Conservation (phyloP, 2,329 filamentous ascomycete species). For the Alternaria gaisen region DNA sequence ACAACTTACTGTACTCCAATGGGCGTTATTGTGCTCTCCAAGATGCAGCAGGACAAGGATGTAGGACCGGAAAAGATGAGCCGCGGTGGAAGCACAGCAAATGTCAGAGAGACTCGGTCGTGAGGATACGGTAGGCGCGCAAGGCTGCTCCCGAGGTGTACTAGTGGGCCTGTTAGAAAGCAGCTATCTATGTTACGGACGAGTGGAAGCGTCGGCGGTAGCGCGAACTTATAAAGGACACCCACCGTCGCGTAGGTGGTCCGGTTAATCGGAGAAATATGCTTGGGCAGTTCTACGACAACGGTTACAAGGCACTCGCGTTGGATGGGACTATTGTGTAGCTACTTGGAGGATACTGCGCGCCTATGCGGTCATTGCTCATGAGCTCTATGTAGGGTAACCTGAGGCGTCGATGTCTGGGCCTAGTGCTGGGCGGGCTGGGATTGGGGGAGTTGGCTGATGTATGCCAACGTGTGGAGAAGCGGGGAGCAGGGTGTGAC, state of each 20-base stretch:
- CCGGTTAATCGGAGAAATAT: constrained; percentile 43
- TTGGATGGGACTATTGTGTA: background rate
- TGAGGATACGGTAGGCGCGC: constrained; percentile 43
- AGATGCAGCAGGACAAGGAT: constrained; percentile 28
- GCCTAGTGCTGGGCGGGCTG: constrained; percentile 7
- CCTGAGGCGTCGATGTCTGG: constrained; percentile 14
- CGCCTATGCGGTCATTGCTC: constrained; percentile 30
- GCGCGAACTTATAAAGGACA: constrained; percentile 36
- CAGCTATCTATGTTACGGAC: constrained; percentile 47
- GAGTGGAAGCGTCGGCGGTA: constrained; percentile 47
- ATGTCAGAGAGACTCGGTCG: constrained; percentile 44
- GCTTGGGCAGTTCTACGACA: background rate
- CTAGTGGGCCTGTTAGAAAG: constrained; percentile 37
- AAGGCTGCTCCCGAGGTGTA: constrained; percentile 41
- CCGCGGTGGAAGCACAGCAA: constrained; percentile 24
- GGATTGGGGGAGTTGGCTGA: constrained; percentile 21
- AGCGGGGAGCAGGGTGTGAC: constrained; percentile 28
- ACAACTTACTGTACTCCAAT: constrained; percentile 36
- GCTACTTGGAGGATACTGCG: background rate
- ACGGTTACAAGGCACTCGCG: constrained; percentile 3
- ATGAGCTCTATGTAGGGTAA: constrained; percentile 13
- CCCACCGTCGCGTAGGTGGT: constrained; percentile 28
- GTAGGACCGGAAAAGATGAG: constrained; percentile 40
- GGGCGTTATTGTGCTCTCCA: constrained; percentile 16
- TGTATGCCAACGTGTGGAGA: constrained; percentile 31